Evolutionary conservation across 1,284 basidiomycete species (phyloP).

Genomic region (Apiotrichum mycotoxinovorans): DNA sequence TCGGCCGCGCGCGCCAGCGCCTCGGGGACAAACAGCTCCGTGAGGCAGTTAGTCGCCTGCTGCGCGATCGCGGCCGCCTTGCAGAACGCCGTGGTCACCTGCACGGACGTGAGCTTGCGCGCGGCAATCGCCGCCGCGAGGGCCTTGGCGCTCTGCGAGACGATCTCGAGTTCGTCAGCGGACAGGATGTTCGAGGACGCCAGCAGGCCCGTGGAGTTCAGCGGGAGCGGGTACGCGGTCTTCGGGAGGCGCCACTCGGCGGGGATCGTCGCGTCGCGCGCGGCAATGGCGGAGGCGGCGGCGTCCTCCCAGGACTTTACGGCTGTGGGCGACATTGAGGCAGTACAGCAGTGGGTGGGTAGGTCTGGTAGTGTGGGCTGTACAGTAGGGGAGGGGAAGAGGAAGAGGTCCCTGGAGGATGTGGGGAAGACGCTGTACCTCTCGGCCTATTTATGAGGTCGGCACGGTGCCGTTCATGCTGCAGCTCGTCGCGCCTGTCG

Average conservation of each 20-base stretch:
- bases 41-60: slow-evolving; percentile 60
- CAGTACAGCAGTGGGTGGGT: too few species aligned
- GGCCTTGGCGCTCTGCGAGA: not conserved
- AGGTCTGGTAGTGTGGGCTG: too few species aligned
- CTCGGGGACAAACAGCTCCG: slow-evolving; percentile 63
- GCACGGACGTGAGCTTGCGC: slow-evolving; percentile 14
- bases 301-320: not conserved
- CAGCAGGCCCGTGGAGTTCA: slow-evolving; percentile 5
- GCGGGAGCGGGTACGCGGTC: not conserved
- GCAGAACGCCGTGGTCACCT: slow-evolving; percentile 30
- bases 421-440: too few species aligned
- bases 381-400: too few species aligned
- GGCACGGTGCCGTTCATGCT: too few species aligned
- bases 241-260: slow-evolving; percentile 11
- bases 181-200: slow-evolving; percentile 57
- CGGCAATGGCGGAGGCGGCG: not conserved
- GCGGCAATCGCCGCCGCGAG: not conserved
- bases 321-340: not conserved
- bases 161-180: slow-evolving; percentile 60
- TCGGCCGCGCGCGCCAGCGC: slow-evolving; percentile 59
- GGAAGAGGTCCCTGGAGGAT: too few species aligned
- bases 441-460: too few species aligned
- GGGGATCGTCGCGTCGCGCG: slow-evolving; percentile 16
- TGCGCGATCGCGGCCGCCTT: slow-evolving; percentile 29
- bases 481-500: too few species aligned